Conservation (phyloP, 2,329 filamentous ascomycete genomes). For the Myotisia sp. region DNA sequence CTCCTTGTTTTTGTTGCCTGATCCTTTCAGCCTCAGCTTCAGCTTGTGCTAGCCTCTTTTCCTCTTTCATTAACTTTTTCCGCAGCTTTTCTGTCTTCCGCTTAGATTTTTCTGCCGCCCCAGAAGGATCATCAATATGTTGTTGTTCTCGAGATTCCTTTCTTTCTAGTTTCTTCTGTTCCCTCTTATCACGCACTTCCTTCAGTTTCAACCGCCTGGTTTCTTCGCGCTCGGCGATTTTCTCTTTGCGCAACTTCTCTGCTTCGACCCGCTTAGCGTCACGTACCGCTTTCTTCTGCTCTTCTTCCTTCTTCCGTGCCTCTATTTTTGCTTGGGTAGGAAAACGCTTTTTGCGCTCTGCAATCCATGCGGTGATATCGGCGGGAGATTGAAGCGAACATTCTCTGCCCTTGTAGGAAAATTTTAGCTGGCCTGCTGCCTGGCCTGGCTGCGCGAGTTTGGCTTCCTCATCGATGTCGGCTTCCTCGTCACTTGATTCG, state of each 20-base stretch:
- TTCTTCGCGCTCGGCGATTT: conserved; percentile 26
- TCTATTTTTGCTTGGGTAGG: conserved; percentile 59
- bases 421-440: conserved; percentile 25
- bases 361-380: conserved; percentile 67
- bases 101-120: conserved; percentile 25
- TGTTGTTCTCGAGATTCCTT: conserved; percentile 14
- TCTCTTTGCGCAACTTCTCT: conserved; percentile 19
- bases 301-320: conserved; percentile 22
- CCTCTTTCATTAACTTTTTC: conserved; percentile 49
- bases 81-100: conserved; percentile 29
- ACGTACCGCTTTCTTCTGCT: conserved; percentile 50
- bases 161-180: too few species aligned
- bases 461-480: conserved; percentile 33
- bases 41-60: conserved; percentile 35
- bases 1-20: neutral
- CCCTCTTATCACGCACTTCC: conserved; percentile 16
- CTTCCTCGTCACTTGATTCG: conserved; percentile 33
- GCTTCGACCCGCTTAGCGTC: conserved; percentile 42
- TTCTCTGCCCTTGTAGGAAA: conserved; percentile 44
- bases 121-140: conserved; percentile 18
- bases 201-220: conserved; percentile 14
- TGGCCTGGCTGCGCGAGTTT: conserved; percentile 21
- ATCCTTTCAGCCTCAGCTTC: conserved; percentile 27
- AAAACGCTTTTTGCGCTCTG: conserved; percentile 63
- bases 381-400: conserved; percentile 40